These are phyloP conservation scores for Anthracocystis walkeri DNA, from an alignment of 1,284 basidiomycete species.

Conservation along the genomic window DNA sequence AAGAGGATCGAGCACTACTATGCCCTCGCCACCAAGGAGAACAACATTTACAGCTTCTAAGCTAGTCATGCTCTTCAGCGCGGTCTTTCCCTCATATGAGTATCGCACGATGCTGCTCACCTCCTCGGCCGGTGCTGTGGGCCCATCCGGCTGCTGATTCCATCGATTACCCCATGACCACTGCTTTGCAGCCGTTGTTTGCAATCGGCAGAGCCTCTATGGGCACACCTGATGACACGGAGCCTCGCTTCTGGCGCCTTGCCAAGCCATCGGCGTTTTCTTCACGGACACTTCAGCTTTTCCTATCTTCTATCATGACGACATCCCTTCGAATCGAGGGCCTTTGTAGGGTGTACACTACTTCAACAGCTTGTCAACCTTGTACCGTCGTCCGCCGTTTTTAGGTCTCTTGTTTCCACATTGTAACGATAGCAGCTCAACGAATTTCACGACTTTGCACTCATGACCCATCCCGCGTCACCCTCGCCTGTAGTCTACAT, in stretches of 20 bases:
- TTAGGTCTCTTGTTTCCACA: slow-evolving; percentile 1
- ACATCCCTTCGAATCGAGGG: background rate
- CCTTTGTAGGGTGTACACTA: slow-evolving; percentile 3
- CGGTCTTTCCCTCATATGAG: background rate
- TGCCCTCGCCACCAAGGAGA: slow-evolving; percentile 48
- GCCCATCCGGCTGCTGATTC: background rate
- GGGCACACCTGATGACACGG: background rate
- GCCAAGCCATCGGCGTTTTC: background rate
- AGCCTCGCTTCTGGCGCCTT: background rate
- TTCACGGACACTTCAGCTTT: slow-evolving; percentile 17
- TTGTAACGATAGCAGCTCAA: slow-evolving; percentile 30
- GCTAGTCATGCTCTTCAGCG: background rate
- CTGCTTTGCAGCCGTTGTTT: background rate
- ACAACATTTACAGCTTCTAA: slow-evolving; percentile 49
- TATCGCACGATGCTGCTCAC: slow-evolving; percentile 9
- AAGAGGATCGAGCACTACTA: slow-evolving; percentile 65
- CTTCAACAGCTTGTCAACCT: background rate
- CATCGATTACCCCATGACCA: too few relatives aligned
- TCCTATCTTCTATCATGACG: background rate
- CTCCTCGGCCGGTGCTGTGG: background rate
- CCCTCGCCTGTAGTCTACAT: background rate
- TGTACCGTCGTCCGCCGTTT: slow-evolving; percentile 1
- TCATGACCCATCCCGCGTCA: background rate
- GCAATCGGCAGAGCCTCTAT: background rate
- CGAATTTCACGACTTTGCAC: slow-evolving; percentile 23